Conservation (phyloP, 1,284 basidiomycete genomes). For the Puccinia polysora region DNA sequence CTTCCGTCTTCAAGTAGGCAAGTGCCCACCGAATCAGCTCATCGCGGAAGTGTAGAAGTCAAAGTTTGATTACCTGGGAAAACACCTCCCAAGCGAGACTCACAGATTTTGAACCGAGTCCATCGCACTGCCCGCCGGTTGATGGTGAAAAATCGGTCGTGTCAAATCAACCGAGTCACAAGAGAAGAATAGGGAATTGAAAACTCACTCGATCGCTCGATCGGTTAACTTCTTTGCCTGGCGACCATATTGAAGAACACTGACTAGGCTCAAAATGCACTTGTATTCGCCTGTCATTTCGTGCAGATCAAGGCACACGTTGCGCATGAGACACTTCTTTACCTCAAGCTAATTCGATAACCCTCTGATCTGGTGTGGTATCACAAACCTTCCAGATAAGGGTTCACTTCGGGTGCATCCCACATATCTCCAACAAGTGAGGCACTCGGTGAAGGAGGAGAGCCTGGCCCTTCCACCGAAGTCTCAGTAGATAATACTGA, state of each 20-base stretch:
- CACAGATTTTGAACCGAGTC: constrained; percentile 44
- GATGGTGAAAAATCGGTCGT: too few species aligned
- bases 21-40: background rate
- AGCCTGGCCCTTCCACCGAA: constrained; percentile 59
- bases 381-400: constrained; percentile 72
- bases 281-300: constrained; percentile 81
- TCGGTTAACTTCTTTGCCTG: constrained; percentile 90
- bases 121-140: constrained; percentile 45
- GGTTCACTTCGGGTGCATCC: constrained; percentile 68
- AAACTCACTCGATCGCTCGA: constrained; percentile 67
- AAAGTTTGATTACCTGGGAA: background rate
- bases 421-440: constrained; percentile 40
- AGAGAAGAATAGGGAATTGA: constrained; percentile 17
- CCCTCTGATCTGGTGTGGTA: too few species aligned
- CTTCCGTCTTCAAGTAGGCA: constrained; percentile 6
- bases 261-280: constrained; percentile 86
- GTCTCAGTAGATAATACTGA: constrained; percentile 51
- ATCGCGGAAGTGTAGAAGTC: background rate
- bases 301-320: background rate
- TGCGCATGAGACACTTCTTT: background rate
- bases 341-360: too few species aligned
- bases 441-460: constrained; percentile 52
- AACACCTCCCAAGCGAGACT: background rate
- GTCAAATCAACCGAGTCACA: background rate
- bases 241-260: constrained; percentile 79